phyloP scores from a whole-genome alignment of 2,329 filamentous ascomycete species.

The Ascochyta clinopodiicola region DNA sequence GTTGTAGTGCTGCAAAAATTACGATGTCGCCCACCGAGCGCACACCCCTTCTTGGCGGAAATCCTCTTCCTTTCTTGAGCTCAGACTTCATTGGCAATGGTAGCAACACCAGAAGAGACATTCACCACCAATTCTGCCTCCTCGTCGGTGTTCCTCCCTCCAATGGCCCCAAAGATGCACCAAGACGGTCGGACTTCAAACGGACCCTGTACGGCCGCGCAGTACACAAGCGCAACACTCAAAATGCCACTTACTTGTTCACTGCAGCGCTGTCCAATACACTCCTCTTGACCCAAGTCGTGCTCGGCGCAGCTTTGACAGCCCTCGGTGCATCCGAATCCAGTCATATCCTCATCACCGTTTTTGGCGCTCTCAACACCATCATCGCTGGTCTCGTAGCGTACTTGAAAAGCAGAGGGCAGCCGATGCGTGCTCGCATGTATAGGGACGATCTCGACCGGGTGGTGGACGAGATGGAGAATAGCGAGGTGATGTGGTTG shows the following conservation, averaged over 20 bases:
- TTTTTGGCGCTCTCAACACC: conserved; percentile 51
- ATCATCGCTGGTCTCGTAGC: conserved; percentile 51
- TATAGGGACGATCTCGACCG: conserved; percentile 51
- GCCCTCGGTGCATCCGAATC: conserved; percentile 47
- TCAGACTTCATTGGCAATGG: conserved; percentile 17
- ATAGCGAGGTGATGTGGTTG: conserved; percentile 52
- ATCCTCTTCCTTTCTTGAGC: conserved; percentile 11
- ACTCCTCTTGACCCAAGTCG: conserved; percentile 49
- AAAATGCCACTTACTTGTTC: conserved; percentile 45
- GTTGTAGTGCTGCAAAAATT: background rate
- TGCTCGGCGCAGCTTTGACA: conserved; percentile 50
- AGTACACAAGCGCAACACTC: conserved; percentile 35
- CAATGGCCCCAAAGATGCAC: conserved; percentile 30
- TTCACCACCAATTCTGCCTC: conserved; percentile 48
- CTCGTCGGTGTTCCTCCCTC: conserved; percentile 46
- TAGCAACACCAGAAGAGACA: conserved; percentile 12
- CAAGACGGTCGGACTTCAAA: conserved; percentile 26
- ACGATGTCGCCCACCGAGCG: conserved; percentile 14
- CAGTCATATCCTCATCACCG: conserved; percentile 47
- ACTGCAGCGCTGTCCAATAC: conserved; percentile 48
- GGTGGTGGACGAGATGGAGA: conserved; percentile 52
- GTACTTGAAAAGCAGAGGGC: conserved; percentile 50
- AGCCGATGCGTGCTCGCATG: conserved; percentile 51
- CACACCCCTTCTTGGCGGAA: conserved; percentile 13
- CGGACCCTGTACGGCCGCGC: conserved; percentile 49